Percentiles rank a stretch among this genome's conserved stretches.
Conservation (phyloP, 208 protist genomes). For the Acanthamoeba polyphaga region DNA sequence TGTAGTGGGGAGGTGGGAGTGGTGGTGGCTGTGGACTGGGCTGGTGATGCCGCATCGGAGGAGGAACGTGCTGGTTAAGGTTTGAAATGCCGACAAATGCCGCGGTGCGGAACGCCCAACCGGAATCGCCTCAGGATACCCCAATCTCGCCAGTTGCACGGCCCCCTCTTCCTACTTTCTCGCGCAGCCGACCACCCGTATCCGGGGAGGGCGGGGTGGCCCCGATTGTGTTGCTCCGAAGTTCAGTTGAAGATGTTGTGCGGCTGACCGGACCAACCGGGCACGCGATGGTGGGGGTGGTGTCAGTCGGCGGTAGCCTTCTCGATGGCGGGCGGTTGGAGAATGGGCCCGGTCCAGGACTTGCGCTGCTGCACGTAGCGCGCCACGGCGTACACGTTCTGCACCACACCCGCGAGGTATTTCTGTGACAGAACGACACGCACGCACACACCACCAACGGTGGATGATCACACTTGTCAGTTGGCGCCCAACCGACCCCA, state of each 20-base stretch:
- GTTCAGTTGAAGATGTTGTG: no score
- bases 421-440: background rate
- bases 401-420: slow-evolving; percentile 3
- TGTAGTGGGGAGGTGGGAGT: no score
- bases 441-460: no score
- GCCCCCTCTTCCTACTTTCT: background rate
- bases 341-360: background rate
- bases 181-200: background rate
- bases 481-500: no score
- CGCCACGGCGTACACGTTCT: slow-evolving; percentile 33
- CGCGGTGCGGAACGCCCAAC: background rate
- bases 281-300: no score
- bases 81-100: background rate
- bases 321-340: background rate
- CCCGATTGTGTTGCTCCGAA: no score
- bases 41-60: no score
- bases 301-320: background rate
- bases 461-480: no score
- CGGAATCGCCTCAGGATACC: no score
- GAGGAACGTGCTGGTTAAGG: no score
- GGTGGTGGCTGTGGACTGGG: background rate
- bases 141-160: background rate
- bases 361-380: slow-evolving; percentile 31
- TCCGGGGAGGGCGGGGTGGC: background rate
- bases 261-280: no score